Evolutionary conservation across 441 rosid species (phyloP).

Genomic region (Syzygium syzygioides): DNA sequence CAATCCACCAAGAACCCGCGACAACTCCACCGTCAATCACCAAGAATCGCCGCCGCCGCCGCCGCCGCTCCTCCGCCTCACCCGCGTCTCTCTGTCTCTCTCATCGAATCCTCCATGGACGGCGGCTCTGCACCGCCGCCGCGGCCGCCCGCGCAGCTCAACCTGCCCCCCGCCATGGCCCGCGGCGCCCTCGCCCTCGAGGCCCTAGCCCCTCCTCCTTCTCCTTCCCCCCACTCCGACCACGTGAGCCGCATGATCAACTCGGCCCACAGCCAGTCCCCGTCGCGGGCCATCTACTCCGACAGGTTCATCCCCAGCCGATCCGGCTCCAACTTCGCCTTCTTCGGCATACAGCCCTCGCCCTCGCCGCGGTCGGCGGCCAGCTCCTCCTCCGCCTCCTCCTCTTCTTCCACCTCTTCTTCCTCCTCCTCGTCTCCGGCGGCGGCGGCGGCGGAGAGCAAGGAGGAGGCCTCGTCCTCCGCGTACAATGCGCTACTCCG

Average conservation of each 20-base stretch:
- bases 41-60: not conserved
- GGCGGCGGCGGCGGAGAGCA: conserved; percentile 21
- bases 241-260: conserved; percentile 71
- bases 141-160: conserved; percentile 20
- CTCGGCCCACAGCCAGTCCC: conserved; percentile 49
- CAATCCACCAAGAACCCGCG: not conserved
- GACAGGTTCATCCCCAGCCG: conserved; percentile 93
- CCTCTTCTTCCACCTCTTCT: not conserved
- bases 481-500: conserved; percentile 66
- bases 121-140: conserved; percentile 1
- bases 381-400: not conserved
- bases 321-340: conserved; percentile 82
- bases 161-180: conserved; percentile 41
- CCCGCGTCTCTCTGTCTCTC: not conserved
- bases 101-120: conserved; percentile 31
- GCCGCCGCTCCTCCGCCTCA: not conserved
- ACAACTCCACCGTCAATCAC: not conserved
- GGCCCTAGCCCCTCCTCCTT: not conserved
- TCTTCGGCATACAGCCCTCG: conserved; percentile 43
- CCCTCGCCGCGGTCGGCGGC: conserved; percentile 18
- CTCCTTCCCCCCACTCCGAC: not conserved
- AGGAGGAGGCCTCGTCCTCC: conserved; percentile 60
- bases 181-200: conserved; percentile 2
- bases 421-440: conserved; percentile 1
- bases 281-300: conserved; percentile 79